A percentile compares a stretch with the other conserved stretches of the same genome.
Evolutionary conservation across 129 eudicot genomes (phyloP).

Genomic region (Tagetes erecta): DNA sequence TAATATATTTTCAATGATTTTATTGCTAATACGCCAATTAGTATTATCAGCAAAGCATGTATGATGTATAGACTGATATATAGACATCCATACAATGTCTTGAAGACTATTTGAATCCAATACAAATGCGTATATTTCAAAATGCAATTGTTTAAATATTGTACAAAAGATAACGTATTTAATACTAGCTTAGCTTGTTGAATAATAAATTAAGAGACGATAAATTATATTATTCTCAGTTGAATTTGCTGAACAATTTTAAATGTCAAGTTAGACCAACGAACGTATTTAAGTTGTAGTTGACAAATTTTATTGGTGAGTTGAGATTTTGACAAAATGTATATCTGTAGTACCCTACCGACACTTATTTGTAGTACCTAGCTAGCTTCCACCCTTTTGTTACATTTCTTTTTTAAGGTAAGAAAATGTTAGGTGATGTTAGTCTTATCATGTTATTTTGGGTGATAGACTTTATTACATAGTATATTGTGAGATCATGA

Average conservation of each 20-base stretch:
- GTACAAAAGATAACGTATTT: not conserved
- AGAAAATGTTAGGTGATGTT: not conserved
- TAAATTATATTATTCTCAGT: slow-evolving; percentile 11
- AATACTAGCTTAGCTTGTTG: not conserved
- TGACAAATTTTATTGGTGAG: slow-evolving; percentile 31
- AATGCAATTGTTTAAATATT: not conserved
- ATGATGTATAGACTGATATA: not conserved
- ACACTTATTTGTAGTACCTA: slow-evolving; percentile 17
- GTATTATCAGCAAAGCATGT: not conserved
- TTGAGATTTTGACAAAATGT: slow-evolving; percentile 28
- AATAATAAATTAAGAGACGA: not conserved
- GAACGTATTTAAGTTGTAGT: slow-evolving; percentile 25
- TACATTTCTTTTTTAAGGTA: not conserved
- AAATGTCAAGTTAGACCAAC: slow-evolving; percentile 30
- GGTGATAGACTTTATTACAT: too few relatives aligned
- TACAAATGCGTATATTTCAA: not conserved
- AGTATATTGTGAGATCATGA: too few relatives aligned
- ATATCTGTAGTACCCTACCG: slow-evolving; percentile 28
- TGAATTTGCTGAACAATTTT: not conserved
- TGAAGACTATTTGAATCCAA: not conserved
- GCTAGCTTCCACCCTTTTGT: not conserved
- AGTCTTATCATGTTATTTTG: too few relatives aligned
- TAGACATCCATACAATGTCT: not conserved
- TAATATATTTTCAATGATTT: not conserved
- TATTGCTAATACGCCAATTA: not conserved